Base-by-base conservation (phyloP, 2,329 filamentous ascomycete species). In the Elsinoe perseae region DNA sequence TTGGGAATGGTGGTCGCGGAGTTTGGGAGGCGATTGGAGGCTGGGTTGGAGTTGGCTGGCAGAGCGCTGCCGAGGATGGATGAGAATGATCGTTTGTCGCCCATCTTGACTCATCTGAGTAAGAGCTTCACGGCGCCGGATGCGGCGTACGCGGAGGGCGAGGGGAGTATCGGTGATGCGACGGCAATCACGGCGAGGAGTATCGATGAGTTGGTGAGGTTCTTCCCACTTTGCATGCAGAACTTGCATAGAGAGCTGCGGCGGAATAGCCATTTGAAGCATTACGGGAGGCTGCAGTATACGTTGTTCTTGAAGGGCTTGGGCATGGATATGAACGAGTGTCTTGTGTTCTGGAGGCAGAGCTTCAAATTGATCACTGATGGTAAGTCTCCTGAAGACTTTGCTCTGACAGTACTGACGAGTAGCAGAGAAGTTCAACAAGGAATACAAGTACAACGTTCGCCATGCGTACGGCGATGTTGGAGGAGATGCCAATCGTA, bases 231-330 rank as follows among this genome's bases (percentile, higher is more conserved):
- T 6, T 97, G 93, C 75, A 97, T 97, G 92, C 86, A 87, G 58
- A 86, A 93, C 68, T 77, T 98, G 21, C 93, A 98, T 71, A 84
- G 82, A 56, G 87, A 86, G 2, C 77, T 98, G 28, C 86, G 90
- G 56, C 87, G 90, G 59, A 92, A 95, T 66, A 85, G 84, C 10
- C 91, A 98, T 67, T 77, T 98, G 61, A 96, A 96, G 73, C 91
- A 98, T 71, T 95, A 80, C 66, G 91, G 90, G 12, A 87, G 93
- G 61, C 77, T 97, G 8, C 93, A 98, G 72, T 98, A 97, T 75
- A 89, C 88, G 0, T 81, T 98, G 3, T 98, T 98, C 80, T 79
- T 98, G 58, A 98, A 98, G 72, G 93, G 93, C 40, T 89, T 97
- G 58, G 93, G 93, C 0, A 77, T 98, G 25, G 89, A 82, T 61